These are phyloP conservation scores for Kuraishia ogatae DNA, from an alignment of 805 yeast genomes.

Conservation along the genomic window DNA sequence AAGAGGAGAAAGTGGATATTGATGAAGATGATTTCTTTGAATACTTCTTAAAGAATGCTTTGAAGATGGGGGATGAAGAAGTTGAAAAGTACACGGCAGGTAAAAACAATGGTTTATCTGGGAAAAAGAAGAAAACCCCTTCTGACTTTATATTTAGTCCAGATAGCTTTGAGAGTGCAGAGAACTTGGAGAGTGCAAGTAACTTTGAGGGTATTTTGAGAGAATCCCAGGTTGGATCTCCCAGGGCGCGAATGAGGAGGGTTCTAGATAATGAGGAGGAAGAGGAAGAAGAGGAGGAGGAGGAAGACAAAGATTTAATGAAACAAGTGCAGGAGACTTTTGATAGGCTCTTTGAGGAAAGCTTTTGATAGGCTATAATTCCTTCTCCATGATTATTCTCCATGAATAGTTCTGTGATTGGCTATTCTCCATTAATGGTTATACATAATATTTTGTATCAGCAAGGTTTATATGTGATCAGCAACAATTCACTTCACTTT, in stretches of 20 bases:
- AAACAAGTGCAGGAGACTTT: not conserved
- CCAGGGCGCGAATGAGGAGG: not conserved
- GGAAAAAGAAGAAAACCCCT: no score
- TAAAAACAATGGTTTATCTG: no score
- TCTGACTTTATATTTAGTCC: not conserved
- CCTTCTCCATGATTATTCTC: no score
- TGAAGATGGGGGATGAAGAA: constrained; percentile 37
- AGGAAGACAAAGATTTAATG: not conserved
- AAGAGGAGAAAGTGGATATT: constrained; percentile 31
- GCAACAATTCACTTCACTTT: not conserved
- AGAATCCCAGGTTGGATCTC: not conserved
- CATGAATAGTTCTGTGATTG: no score
- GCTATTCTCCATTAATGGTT: no score
- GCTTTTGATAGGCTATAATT: no score
- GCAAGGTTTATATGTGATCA: no score
- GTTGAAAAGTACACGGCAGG: constrained; percentile 28
- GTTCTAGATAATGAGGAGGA: not conserved
- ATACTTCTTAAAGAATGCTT: constrained; percentile 46
- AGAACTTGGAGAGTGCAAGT: no score
- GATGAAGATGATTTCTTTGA: constrained; percentile 69
- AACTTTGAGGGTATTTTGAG: not conserved
- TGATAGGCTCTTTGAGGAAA: not conserved
- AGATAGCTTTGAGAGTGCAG: not conserved
- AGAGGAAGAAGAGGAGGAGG: not conserved
- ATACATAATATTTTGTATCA: no score